A percentile compares a stretch with the other conserved stretches of the same genome.
Conservation (phyloP, 106 monocot species). For the Dactylorhiza incarnata region DNA sequence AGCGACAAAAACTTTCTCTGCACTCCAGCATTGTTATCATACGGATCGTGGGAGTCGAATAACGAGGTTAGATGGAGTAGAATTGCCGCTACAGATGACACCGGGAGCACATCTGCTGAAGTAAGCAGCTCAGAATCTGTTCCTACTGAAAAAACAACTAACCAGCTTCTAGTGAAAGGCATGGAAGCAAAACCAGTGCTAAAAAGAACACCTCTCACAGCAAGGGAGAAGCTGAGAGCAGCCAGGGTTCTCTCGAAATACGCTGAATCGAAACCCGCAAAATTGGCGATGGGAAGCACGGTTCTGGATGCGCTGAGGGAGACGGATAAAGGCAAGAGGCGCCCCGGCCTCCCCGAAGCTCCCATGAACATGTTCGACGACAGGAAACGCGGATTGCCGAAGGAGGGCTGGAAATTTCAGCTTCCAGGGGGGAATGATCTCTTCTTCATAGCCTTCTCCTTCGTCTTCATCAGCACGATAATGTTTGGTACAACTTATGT, state of each 20-base stretch:
- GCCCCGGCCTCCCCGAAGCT: slow-evolving; percentile 74
- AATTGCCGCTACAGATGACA: slow-evolving; percentile 20
- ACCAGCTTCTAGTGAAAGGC: background rate
- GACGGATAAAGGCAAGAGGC: slow-evolving; percentile 36
- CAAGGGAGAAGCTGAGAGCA: slow-evolving; percentile 73
- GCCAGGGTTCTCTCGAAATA: slow-evolving; percentile 72
- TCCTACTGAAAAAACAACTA: slow-evolving; percentile 7
- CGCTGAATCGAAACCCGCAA: slow-evolving; percentile 36
- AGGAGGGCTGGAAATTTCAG: slow-evolving; percentile 45
- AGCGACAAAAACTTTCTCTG: background rate
- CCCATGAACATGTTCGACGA: slow-evolving; percentile 73
- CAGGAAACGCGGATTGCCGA: slow-evolving; percentile 56
- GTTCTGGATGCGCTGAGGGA: slow-evolving; percentile 52
- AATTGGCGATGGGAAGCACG: slow-evolving; percentile 40
- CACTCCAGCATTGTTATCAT: background rate
- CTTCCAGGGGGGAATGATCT: slow-evolving; percentile 53
- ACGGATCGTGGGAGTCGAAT: background rate
- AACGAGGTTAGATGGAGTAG: slow-evolving; percentile 6
- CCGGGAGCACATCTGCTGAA: slow-evolving; percentile 16
- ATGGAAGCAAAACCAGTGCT: slow-evolving; percentile 9
- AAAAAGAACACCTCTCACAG: slow-evolving; percentile 50
- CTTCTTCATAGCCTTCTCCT: slow-evolving; percentile 45
- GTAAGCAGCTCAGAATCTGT: slow-evolving; percentile 13
- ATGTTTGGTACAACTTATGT: slow-evolving; percentile 80
- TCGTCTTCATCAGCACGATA: slow-evolving; percentile 65